A percentile compares a stretch with the other conserved stretches of the same genome.
These are phyloP conservation scores for Sherardia arvensis DNA, from an alignment of 257 asterid genomes.

Conservation along the genomic window DNA sequence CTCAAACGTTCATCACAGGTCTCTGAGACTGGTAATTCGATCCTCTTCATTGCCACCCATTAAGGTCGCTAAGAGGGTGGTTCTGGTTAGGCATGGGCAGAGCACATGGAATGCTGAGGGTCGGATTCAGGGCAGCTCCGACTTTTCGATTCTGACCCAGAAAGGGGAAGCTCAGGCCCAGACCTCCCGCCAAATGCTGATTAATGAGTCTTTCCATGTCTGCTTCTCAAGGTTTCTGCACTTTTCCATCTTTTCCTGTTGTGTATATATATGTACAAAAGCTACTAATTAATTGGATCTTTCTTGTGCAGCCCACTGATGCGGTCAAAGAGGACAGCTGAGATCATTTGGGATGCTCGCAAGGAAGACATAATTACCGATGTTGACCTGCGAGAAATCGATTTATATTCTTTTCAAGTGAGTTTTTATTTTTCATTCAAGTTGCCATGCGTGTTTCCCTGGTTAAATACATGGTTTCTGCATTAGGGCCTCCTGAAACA, in stretches of 20 bases:
- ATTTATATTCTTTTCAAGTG: slow-evolving; percentile 91
- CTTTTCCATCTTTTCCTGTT: background rate
- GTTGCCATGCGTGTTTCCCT: background rate
- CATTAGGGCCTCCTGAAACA: slow-evolving; percentile 77
- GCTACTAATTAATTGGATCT: too few relatives aligned
- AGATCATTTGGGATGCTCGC: slow-evolving; percentile 82
- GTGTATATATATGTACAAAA: too few relatives aligned
- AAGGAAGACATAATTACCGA: slow-evolving; percentile 71
- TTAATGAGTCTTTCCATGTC: slow-evolving; percentile 69
- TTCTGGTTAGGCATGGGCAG: slow-evolving; percentile 88
- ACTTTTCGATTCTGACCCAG: slow-evolving; percentile 70
- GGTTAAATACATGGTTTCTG: background rate
- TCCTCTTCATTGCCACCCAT: slow-evolving; percentile 44
- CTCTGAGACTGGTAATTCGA: slow-evolving; percentile 2
- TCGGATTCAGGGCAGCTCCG: slow-evolving; percentile 92
- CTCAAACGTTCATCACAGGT: background rate
- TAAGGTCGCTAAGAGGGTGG: slow-evolving; percentile 70
- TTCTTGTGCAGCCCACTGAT: slow-evolving; percentile 80
- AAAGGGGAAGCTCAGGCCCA: slow-evolving; percentile 93
- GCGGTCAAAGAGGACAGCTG: slow-evolving; percentile 92
- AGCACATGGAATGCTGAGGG: slow-evolving; percentile 99
- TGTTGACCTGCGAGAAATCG: slow-evolving; percentile 74
- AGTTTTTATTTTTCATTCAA: slow-evolving; percentile 17
- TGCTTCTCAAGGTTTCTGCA: slow-evolving; percentile 68
- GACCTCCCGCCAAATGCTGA: slow-evolving; percentile 87